Evolutionary conservation across 176 grass and related monocot genomes (phyloP), one percentile per base, ranked within the genome.

Genomic region (Aegilops sharonensis): DNA sequence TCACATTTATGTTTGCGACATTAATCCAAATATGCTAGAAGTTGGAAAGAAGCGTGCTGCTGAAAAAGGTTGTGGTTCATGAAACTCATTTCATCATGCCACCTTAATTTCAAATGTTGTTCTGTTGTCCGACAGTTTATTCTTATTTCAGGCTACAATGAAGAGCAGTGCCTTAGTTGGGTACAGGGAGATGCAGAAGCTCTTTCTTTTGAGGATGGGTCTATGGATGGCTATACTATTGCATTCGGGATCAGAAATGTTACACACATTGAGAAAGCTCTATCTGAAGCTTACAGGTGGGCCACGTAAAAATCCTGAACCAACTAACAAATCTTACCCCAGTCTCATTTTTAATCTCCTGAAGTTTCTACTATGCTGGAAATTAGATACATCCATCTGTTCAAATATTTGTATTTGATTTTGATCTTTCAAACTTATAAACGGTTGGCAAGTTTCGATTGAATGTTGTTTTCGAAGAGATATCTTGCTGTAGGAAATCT

Each of bases 201-300:
- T 81, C 89, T 95, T 81, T 92, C 73, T 92, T 98, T 98, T 63
- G 88, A 98, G 78, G 91, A 98, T 81, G 78, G 67, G 70, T 95
- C 91, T 66, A 95, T 98, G 96, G 93, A 98, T 94, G 93, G 88
- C 37, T 98, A 98, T 84, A 95, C 93, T 5, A 95, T 98, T 62
- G 96, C 90, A 62, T 98, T 98, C 77, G 96, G 96, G 62, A 94
- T 98, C 68, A 93, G 96, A 89, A 98, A 98, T 84, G 91, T 98
- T 62, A 95, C 93, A 9, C 95, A 94, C 75, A 95, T 98, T 88
- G 93, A 98, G 84, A 98, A 98, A 67, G 91, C 81, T 84, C 90
- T 98, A 57, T 74, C 88, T 13, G 96, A 98, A 86, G 93, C 96
- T 87, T 87, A 94, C 78, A 95, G 93, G 95, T 95, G 64, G 64